Percentiles rank a stretch among this genome's conserved stretches.
These are phyloP conservation scores for Wallacemonas sp. DNA, from an alignment of 208 protist species.

Conservation along the genomic window DNA sequence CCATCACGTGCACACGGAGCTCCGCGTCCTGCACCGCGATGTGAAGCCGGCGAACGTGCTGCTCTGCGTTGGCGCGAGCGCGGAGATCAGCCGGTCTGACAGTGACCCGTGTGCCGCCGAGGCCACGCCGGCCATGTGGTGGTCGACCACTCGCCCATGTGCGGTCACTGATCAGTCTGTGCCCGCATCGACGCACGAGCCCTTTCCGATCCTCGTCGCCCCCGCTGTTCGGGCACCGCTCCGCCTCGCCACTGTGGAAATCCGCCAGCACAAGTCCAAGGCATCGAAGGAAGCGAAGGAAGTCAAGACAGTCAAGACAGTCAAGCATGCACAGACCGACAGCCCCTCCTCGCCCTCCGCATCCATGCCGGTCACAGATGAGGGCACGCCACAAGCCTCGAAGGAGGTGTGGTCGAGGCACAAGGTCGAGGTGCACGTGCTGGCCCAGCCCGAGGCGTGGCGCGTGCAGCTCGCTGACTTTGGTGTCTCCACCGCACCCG, in stretches of 20 bases:
- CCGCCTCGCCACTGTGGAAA: not conserved
- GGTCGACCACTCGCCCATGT: not conserved
- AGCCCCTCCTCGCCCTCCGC: not conserved
- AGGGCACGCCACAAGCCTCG: not conserved
- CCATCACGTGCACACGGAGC: conserved; percentile 37
- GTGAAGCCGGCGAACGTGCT: conserved; percentile 90
- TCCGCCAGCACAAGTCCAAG: not conserved
- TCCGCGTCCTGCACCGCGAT: conserved; percentile 81
- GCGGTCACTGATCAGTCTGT: not conserved
- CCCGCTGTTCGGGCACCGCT: not conserved
- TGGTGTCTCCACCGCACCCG: conserved; percentile 26
- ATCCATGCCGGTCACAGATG: not conserved
- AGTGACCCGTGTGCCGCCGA: conserved; percentile 17
- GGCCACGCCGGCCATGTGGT: not conserved
- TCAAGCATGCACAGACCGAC: too few relatives aligned
- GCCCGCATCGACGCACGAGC: not conserved
- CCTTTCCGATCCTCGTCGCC: not conserved
- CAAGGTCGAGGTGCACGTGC: conserved; percentile 4
- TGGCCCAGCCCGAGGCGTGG: conserved; percentile 33
- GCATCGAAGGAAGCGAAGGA: not conserved
- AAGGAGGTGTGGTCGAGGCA: not conserved
- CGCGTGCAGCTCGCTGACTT: conserved; percentile 43
- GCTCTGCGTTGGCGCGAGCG: conserved; percentile 32
- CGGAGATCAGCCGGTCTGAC: conserved; percentile 24
- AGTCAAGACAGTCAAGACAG: too few relatives aligned